Base-by-base conservation (phyloP, 2,329 filamentous ascomycete species). In the Paracorniculantispora psalliotae region DNA sequence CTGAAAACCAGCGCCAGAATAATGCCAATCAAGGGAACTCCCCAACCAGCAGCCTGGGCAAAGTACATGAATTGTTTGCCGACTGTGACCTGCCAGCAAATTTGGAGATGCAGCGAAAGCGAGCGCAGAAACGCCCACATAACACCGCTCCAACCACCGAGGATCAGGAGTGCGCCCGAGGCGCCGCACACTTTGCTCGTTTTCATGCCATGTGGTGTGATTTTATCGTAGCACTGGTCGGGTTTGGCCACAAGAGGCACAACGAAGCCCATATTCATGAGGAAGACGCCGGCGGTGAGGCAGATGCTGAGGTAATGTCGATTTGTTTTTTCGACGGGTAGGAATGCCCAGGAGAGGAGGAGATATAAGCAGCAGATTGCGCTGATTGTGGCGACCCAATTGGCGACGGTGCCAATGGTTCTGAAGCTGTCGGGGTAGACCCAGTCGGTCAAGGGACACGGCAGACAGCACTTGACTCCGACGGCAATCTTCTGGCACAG, bases 81-180 rank as follows among this genome's bases (percentile, higher is more conserved):
- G 4, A 96, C 90, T 8, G 93, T 86, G 35, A 96, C 82, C 72
- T 97, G 92, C 94, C 94, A 99, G 78, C 92, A 97, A 64, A 99
- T 97, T 73, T 97, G 94, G 26, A 99, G 85, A 73, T 99, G 94
- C 67, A 99, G 87, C 4, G 92, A 96, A 35, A 97, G 76, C 0
- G 93, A 90, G 63, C 94, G 86, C 61, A 97, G 81, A 71, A 97
- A 96, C 63, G 92, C 85, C 93, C 94, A 99, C 73, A 96, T 86
- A 33, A 91, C 85, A 48, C 87, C 90, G 30, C 85, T 83, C 81
- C 92, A 90, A 46, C 92, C 94, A 56, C 94, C 94, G 30, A 92
- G 83, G 53, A 97, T 82, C 53, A 99, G 77, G 64, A 97, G 87
- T 1, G 91, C 83, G 10, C 94, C 94, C 0, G 92, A 96, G 61